Percentiles rank a stretch among this genome's conserved stretches.
Conservation (phyloP, 306 rosid genomes). For the Cyclanthera cordifolia region DNA sequence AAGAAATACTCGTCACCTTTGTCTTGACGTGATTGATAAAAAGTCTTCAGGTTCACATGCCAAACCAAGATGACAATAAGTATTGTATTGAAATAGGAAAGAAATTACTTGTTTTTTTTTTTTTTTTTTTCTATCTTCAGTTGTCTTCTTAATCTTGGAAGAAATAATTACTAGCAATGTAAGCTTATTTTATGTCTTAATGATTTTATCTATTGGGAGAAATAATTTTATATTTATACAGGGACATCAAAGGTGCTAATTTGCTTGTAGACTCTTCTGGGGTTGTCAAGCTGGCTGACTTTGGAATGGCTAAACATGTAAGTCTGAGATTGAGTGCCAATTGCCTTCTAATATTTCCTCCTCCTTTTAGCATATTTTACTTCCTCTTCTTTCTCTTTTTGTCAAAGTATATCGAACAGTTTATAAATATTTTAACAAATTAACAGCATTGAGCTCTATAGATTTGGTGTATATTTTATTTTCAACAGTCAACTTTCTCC, state of each 20-base stretch:
- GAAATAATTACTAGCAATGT: not conserved
- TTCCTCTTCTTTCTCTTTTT: not conserved
- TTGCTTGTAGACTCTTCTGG: conserved; percentile 90
- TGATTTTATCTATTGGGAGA: conserved; percentile 1
- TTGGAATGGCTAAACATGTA: conserved; percentile 98
- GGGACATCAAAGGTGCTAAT: conserved; percentile 98
- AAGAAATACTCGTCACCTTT: not conserved
- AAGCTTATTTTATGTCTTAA: not conserved
- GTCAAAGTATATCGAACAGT: not conserved
- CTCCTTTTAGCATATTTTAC: not conserved
- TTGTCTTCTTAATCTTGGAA: not conserved
- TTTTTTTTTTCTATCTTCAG: conserved; percentile 7
- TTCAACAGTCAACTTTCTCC: not conserved
- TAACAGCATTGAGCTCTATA: not conserved
- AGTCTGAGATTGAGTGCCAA: conserved; percentile 22
- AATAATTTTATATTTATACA: conserved; percentile 15
- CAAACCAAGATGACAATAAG: not conserved
- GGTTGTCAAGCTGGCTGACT: conserved; percentile 92
- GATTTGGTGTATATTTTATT: not conserved
- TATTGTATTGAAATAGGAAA: not conserved
- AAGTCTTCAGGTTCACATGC: not conserved
- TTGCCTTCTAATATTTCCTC: not conserved
- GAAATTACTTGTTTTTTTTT: not conserved
- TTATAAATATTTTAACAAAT: not conserved
- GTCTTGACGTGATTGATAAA: not conserved